These are phyloP conservation scores for Corynascus novoguineensis DNA, from an alignment of 495 filamentous ascomycete species.

Conservation along the genomic window DNA sequence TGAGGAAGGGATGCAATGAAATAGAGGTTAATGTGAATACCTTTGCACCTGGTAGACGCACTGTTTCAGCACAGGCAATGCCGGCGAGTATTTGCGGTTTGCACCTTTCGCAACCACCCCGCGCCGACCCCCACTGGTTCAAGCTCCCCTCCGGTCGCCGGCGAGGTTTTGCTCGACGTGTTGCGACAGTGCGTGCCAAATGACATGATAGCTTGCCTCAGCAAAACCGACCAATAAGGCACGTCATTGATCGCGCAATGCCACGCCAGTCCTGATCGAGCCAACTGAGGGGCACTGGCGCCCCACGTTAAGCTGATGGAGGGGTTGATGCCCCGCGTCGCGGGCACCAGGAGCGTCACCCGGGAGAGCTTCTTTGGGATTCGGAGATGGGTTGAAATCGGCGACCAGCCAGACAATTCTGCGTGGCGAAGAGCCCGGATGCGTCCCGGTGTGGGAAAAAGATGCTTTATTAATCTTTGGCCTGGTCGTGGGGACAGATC, in stretches of 20 bases:
- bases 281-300: slow-evolving; percentile 27
- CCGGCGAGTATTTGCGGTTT: too few species aligned
- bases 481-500: background rate
- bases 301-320: slow-evolving; percentile 31
- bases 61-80: too few species aligned
- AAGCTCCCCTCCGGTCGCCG: background rate
- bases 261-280: slow-evolving; percentile 25
- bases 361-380: background rate
- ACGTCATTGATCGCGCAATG: slow-evolving; percentile 33
- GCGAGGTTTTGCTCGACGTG: slow-evolving; percentile 5
- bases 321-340: slow-evolving; percentile 29
- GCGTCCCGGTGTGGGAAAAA: background rate
- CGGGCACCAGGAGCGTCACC: slow-evolving; percentile 1
- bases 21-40: too few species aligned
- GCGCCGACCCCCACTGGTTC: background rate
- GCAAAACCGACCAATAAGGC: slow-evolving; percentile 23
- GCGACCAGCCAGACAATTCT: background rate
- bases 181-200: slow-evolving; percentile 28
- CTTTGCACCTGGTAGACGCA: too few species aligned
- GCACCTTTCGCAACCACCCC: too few species aligned
- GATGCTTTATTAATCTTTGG: slow-evolving; percentile 15
- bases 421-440: background rate
- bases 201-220: slow-evolving; percentile 29
- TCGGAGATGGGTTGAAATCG: background rate
- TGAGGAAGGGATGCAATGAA: too few species aligned